phyloP scores from a whole-genome alignment of 768 basidiomycete species.

The Trametes cinnabarina region DNA sequence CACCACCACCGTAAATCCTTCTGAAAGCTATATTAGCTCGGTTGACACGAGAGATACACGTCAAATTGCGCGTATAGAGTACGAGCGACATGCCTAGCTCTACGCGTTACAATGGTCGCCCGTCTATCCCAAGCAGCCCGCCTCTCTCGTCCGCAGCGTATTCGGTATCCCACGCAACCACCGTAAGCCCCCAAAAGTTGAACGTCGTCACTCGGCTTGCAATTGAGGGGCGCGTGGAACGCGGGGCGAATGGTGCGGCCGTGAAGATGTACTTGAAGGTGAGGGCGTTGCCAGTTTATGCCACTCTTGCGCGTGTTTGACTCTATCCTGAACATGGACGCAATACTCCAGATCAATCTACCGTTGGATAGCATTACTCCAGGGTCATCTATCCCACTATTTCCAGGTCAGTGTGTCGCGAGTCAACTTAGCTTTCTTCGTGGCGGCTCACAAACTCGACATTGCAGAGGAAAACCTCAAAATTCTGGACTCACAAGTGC shows the following conservation, averaged over 20 bases:
- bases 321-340: neutral
- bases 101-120: conserved; percentile 29
- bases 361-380: conserved; percentile 65
- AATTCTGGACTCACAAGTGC: conserved; percentile 68
- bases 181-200: conserved; percentile 40
- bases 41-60: conserved; percentile 13
- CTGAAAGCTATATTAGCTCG: neutral
- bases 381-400: conserved; percentile 68
- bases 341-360: conserved; percentile 50
- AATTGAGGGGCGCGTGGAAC: conserved; percentile 71
- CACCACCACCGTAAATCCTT: neutral
- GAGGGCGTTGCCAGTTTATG: conserved; percentile 11
- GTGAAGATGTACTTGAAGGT: conserved; percentile 81
- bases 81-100: conserved; percentile 13
- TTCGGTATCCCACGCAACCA: conserved; percentile 21
- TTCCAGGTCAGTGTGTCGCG: conserved; percentile 52
- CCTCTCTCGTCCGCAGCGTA: conserved; percentile 27
- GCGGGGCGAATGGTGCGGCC: conserved; percentile 59
- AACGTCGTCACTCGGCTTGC: conserved; percentile 74
- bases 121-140: conserved; percentile 29
- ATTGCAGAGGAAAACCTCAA: conserved; percentile 75
- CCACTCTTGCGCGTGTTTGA: neutral
- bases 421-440: neutral
- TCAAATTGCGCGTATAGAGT: conserved; percentile 5
- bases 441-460: neutral